Conservation (phyloP, 495 filamentous ascomycete genomes). For the Poronia punctata region DNA sequence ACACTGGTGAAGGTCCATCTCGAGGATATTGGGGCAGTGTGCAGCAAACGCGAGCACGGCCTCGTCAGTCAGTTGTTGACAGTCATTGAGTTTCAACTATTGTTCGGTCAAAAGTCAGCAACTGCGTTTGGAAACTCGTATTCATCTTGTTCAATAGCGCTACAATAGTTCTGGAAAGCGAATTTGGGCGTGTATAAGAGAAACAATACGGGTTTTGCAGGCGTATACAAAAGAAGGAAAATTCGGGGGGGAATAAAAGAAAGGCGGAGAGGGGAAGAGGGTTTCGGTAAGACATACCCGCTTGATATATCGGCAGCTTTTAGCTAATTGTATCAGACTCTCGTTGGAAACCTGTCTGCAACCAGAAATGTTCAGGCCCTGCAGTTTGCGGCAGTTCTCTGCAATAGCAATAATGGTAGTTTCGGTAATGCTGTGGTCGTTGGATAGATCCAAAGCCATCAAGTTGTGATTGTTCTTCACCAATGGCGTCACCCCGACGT, state of each 20-base stretch:
- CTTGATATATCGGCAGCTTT: constrained; percentile 80
- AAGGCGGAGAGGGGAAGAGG: neutral
- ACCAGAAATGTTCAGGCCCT: constrained; percentile 87
- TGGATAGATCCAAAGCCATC: constrained; percentile 86
- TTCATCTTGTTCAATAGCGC: too few species aligned
- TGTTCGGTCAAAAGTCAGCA: constrained; percentile 16
- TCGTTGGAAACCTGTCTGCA: constrained; percentile 81
- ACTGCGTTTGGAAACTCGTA: too few species aligned
- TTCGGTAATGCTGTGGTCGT: constrained; percentile 72
- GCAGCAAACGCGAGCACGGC: constrained; percentile 79
- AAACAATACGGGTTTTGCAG: too few species aligned
- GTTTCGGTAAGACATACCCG: constrained; percentile 51
- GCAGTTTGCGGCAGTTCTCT: constrained; percentile 71
- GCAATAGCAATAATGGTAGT: constrained; percentile 73
- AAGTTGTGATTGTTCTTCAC: constrained; percentile 73
- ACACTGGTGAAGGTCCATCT: constrained; percentile 93
- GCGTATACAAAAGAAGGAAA: too few species aligned
- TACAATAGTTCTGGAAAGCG: too few species aligned
- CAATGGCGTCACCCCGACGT: constrained; percentile 72
- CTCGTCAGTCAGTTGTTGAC: constrained; percentile 66
- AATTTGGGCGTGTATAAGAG: too few species aligned
- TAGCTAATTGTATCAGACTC: constrained; percentile 72
- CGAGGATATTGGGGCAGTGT: constrained; percentile 83
- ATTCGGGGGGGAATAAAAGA: neutral
- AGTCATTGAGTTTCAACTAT: constrained; percentile 91